Conservation (phyloP, 2,329 filamentous ascomycete genomes). For the Nannizziopsis arthrosporioides region DNA sequence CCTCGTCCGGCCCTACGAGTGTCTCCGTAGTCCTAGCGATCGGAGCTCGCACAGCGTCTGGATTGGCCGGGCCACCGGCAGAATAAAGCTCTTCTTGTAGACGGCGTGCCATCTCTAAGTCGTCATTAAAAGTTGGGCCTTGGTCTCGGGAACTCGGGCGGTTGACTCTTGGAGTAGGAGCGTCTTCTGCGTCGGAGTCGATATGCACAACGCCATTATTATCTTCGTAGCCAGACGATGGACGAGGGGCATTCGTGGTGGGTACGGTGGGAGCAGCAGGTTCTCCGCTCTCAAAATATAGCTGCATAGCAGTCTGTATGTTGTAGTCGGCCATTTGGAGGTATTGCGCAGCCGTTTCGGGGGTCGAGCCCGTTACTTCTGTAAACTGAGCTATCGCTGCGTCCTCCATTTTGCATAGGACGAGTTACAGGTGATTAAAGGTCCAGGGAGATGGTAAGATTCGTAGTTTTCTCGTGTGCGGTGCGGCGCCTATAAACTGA, state of each 20-base stretch:
- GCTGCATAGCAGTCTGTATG: constrained; percentile 70
- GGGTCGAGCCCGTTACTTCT: constrained; percentile 64
- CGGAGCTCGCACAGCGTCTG: constrained; percentile 68
- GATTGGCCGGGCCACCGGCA: constrained; percentile 36
- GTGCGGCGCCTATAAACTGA: no score
- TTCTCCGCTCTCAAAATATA: constrained; percentile 83
- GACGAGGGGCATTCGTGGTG: constrained; percentile 17
- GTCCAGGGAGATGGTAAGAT: neutral
- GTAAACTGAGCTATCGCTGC: constrained; percentile 63
- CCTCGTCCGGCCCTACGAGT: constrained; percentile 60
- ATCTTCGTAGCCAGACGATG: constrained; percentile 38
- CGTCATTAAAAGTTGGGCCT: constrained; percentile 60
- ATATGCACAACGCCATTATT: constrained; percentile 57
- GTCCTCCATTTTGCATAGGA: constrained; percentile 48
- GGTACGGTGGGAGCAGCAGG: constrained; percentile 26
- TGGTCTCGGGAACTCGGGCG: constrained; percentile 24
- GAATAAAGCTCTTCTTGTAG: constrained; percentile 86
- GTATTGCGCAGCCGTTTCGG: constrained; percentile 67
- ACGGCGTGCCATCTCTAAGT: constrained; percentile 82
- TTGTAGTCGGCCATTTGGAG: constrained; percentile 75
- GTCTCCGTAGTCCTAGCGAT: constrained; percentile 88
- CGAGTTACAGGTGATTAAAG: neutral
- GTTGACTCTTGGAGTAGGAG: constrained; percentile 23
- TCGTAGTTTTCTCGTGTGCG: no score
- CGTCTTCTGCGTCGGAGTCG: constrained; percentile 62